Percentiles rank a stretch among this genome's conserved stretches.
These are phyloP conservation scores for Sarocladiaceae sp. DNA, from an alignment of 2,329 filamentous ascomycete species.

Conservation along the genomic window DNA sequence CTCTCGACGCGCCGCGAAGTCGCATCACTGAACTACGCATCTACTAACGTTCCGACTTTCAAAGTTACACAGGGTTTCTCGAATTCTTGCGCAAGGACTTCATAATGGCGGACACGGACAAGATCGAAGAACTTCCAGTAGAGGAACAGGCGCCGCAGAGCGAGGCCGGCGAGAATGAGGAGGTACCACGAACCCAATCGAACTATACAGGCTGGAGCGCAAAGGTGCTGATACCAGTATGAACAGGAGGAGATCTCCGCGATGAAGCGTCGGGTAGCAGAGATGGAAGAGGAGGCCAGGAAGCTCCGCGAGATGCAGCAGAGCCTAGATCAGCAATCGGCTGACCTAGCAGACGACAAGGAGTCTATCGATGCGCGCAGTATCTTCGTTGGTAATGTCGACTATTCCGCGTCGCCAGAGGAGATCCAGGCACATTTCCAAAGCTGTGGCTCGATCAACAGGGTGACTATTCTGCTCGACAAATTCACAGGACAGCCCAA, in stretches of 20 bases:
- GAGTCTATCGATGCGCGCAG: conserved; percentile 93
- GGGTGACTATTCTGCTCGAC: conserved; percentile 93
- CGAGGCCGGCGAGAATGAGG: conserved; percentile 22
- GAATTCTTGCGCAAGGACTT: not conserved
- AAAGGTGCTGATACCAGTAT: conserved; percentile 18
- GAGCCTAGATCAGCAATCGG: conserved; percentile 76
- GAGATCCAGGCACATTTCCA: conserved; percentile 97
- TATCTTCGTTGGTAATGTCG: conserved; percentile 98
- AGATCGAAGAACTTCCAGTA: conserved; percentile 25
- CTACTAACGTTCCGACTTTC: too few relatives aligned
- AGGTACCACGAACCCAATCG: conserved; percentile 23
- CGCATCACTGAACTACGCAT: not conserved
- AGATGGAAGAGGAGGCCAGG: conserved; percentile 87
- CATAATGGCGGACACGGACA: conserved; percentile 28
- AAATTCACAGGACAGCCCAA: conserved; percentile 99
- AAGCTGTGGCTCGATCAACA: conserved; percentile 94
- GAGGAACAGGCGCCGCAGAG: conserved; percentile 26
- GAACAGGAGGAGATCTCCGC: conserved; percentile 72
- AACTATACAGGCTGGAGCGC: conserved; percentile 15
- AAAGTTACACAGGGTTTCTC: not conserved
- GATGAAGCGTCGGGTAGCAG: conserved; percentile 81
- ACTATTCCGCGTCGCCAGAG: conserved; percentile 94
- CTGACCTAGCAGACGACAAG: conserved; percentile 84
- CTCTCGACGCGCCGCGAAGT: not conserved
- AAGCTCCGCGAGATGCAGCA: conserved; percentile 86